These are phyloP conservation scores for Yarrowia divulgata DNA, from an alignment of 805 yeast species.

Conservation along the genomic window DNA sequence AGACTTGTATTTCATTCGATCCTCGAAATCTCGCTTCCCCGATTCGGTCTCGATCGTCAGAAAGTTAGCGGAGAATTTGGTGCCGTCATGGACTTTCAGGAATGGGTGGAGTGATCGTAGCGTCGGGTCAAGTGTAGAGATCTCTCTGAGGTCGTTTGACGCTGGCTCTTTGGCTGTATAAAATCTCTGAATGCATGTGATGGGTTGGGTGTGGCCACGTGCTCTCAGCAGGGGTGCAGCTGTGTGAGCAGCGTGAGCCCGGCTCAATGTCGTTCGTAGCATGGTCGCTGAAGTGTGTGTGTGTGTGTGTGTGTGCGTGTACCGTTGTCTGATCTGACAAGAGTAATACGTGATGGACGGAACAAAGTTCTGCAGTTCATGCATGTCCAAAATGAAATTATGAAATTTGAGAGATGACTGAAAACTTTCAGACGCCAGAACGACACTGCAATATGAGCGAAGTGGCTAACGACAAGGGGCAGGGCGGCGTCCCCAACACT, in stretches of 20 bases:
- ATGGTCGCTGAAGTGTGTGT: slow-evolving; percentile 12
- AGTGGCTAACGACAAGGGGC: slow-evolving; percentile 2
- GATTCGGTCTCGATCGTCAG: slow-evolving; percentile 9
- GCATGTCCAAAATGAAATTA: slow-evolving; percentile 7
- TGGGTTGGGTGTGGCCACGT: neutral
- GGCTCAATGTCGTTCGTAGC: slow-evolving; percentile 20
- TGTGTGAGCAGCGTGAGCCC: neutral
- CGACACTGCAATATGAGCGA: slow-evolving; percentile 10
- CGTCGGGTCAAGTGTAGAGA: neutral
- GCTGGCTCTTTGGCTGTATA: neutral
- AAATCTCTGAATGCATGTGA: neutral
- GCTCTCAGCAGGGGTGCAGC: neutral
- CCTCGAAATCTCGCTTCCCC: slow-evolving; percentile 22
- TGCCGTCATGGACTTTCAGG: slow-evolving; percentile 4
- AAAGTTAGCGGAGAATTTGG: slow-evolving; percentile 1
- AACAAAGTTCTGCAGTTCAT: slow-evolving; percentile 22
- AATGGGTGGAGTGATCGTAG: slow-evolving; percentile 21
- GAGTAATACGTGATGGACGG: neutral
- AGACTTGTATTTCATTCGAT: neutral
- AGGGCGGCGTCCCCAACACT: neutral
- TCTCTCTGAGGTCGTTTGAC: neutral
- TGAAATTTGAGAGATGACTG: neutral
- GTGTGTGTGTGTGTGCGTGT: slow-evolving; percentile 10
- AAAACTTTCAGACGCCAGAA: slow-evolving; percentile 11
- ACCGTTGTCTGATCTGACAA: neutral